Conservation (phyloP, 2,329 filamentous ascomycete species). For the Erysiphe neolycopersici region DNA sequence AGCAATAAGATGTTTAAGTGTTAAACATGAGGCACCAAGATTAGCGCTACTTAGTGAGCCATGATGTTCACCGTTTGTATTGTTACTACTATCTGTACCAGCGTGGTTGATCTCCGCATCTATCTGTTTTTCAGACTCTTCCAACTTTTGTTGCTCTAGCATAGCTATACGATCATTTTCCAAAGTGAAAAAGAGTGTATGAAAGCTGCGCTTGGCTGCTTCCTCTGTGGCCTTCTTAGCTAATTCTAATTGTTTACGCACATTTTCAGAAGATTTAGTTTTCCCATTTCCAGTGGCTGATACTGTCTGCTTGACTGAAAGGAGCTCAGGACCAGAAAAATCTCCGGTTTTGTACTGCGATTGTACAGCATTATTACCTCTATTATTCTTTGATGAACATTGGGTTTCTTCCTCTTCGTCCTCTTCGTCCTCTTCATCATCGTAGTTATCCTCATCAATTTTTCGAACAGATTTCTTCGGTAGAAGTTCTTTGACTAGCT, state of each 20-base stretch:
- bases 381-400: conserved; percentile 24
- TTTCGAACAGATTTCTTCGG: conserved; percentile 47
- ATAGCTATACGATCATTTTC: conserved; percentile 91
- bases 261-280: conserved; percentile 55
- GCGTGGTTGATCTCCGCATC: conserved; percentile 77
- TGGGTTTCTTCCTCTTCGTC: conserved; percentile 37
- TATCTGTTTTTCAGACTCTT: conserved; percentile 86
- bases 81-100: conserved; percentile 23
- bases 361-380: conserved; percentile 24
- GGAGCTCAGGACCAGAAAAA: conserved; percentile 26
- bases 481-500: conserved; percentile 20
- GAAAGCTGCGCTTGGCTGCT: conserved; percentile 67
- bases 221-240: conserved; percentile 78
- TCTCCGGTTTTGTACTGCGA: conserved; percentile 46
- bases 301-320: conserved; percentile 3
- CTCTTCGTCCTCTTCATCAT: conserved; percentile 60
- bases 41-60: conserved; percentile 84
- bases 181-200: conserved; percentile 81
- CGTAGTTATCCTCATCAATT: conserved; percentile 68
- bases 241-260: conserved; percentile 78
- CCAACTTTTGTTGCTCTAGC: conserved; percentile 88
- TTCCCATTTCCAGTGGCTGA: conserved; percentile 31
- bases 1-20: conserved; percentile 87
- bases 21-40: conserved; percentile 81
- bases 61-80: conserved; percentile 36